Evolutionary conservation across 2,329 filamentous ascomycete species (phyloP).

Genomic region (Biscogniauxia sp.): DNA sequence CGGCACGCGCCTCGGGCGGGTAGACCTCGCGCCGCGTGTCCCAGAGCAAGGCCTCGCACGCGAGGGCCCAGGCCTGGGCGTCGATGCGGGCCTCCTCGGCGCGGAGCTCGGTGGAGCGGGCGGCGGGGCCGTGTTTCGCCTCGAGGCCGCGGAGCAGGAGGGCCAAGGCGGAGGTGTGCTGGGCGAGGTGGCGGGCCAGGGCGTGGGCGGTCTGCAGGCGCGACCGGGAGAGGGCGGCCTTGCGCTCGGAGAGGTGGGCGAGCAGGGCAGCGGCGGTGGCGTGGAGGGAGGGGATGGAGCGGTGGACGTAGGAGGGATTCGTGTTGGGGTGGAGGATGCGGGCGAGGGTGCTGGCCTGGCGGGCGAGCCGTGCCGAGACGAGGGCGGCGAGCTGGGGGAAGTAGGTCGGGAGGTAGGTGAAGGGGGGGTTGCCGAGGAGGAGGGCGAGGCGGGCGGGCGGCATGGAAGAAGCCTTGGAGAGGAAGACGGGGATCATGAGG

Average conservation of each 20-base stretch:
- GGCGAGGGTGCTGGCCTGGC: constrained; percentile 47
- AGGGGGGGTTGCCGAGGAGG: constrained; percentile 49
- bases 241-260: constrained; percentile 29
- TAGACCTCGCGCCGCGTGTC: constrained; percentile 42
- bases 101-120: constrained; percentile 50
- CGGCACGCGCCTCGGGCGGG: constrained; percentile 37
- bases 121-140: constrained; percentile 52
- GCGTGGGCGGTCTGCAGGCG: constrained; percentile 40
- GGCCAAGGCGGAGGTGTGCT: constrained; percentile 39
- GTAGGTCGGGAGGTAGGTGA: constrained; percentile 45
- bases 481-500: constrained; percentile 51
- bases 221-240: constrained; percentile 31
- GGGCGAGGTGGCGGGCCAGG: constrained; percentile 39
- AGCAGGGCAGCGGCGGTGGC: constrained; percentile 38
- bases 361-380: constrained; percentile 49
- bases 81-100: constrained; percentile 44
- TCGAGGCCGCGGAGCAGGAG: constrained; percentile 51
- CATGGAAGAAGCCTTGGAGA: constrained; percentile 37
- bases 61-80: constrained; percentile 41
- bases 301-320: constrained; percentile 58
- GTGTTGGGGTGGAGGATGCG: constrained; percentile 48
- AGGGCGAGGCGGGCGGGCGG: constrained; percentile 37
- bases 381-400: constrained; percentile 48
- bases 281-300: constrained; percentile 50
- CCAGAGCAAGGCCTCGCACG: constrained; percentile 35